A percentile compares a stretch with the other conserved stretches of the same genome.
Conservation (phyloP, 805 yeast genomes). For the Priceomyces castillae region DNA sequence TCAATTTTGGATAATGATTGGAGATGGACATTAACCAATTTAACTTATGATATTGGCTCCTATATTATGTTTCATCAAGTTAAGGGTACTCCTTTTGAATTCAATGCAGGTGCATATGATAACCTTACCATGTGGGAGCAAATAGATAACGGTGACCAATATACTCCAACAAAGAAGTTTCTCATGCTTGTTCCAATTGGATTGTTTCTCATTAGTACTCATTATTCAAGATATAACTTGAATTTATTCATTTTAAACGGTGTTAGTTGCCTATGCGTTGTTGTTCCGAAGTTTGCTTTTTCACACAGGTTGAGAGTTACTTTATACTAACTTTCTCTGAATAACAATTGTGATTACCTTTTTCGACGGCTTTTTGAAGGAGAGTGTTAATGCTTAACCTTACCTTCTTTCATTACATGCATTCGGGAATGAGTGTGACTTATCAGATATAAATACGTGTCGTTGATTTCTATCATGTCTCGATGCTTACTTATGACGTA, state of each 20-base stretch:
- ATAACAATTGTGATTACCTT: background rate
- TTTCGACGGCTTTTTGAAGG: too few relatives aligned
- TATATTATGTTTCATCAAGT: slow-evolving; percentile 94
- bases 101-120: slow-evolving; percentile 94
- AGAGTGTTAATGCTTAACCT: too few relatives aligned
- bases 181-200: slow-evolving; percentile 89
- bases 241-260: slow-evolving; percentile 76
- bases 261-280: slow-evolving; percentile 78
- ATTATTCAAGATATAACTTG: slow-evolving; percentile 82
- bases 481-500: background rate
- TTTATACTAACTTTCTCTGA: slow-evolving; percentile 22
- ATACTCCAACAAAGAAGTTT: slow-evolving; percentile 94
- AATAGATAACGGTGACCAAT: slow-evolving; percentile 91
- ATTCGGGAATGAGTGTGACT: background rate
- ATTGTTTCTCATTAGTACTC: slow-evolving; percentile 82
- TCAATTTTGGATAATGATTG: slow-evolving; percentile 80
- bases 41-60: slow-evolving; percentile 85
- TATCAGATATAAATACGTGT: background rate
- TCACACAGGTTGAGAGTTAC: slow-evolving; percentile 75
- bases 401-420: background rate
- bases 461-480: background rate
- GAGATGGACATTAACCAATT: slow-evolving; percentile 92
- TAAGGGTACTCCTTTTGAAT: slow-evolving; percentile 96
- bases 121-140: slow-evolving; percentile 99
- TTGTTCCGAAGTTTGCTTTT: slow-evolving; percentile 85